Conservation (phyloP, 768 basidiomycete genomes). For the Lactifluus piperatus region DNA sequence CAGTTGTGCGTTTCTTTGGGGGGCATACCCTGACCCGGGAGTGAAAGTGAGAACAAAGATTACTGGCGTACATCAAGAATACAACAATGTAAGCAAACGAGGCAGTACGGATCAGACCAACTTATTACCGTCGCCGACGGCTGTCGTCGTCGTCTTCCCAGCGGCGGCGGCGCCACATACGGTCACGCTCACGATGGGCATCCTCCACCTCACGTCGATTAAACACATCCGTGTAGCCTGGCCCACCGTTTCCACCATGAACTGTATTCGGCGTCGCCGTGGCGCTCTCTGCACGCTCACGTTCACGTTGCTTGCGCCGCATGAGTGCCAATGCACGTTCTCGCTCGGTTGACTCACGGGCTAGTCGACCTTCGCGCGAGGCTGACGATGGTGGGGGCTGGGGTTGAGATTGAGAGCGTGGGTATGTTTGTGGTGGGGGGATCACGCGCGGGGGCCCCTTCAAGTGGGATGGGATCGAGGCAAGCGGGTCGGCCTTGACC, state of each 20-base stretch:
- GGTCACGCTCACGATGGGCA: constrained; percentile 44
- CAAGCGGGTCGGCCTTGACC: constrained; percentile 59
- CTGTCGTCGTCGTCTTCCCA: constrained; percentile 11
- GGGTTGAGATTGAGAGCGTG: constrained; percentile 19
- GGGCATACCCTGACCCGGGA: not conserved
- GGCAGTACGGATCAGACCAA: not conserved
- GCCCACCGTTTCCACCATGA: constrained; percentile 26
- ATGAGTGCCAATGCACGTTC: constrained; percentile 69
- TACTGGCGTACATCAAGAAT: not conserved
- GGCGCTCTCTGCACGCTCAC: constrained; percentile 51
- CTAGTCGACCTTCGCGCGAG: constrained; percentile 44
- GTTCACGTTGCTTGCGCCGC: constrained; percentile 53
- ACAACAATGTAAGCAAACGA: not conserved
- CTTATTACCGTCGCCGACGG: constrained; percentile 1
- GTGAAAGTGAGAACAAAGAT: not conserved
- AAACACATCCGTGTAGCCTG: constrained; percentile 56
- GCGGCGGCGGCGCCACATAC: constrained; percentile 27
- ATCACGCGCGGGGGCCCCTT: constrained; percentile 30
- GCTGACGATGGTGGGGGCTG: constrained; percentile 19
- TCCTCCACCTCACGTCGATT: constrained; percentile 66
- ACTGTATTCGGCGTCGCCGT: constrained; percentile 68
- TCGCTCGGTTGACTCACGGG: constrained; percentile 68
- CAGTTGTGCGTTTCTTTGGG: no score
- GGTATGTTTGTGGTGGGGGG: not conserved
- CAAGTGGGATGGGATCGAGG: constrained; percentile 62